Base-by-base conservation (phyloP, 2,329 filamentous ascomycete species). In the Pleomassaria siparia region DNA sequence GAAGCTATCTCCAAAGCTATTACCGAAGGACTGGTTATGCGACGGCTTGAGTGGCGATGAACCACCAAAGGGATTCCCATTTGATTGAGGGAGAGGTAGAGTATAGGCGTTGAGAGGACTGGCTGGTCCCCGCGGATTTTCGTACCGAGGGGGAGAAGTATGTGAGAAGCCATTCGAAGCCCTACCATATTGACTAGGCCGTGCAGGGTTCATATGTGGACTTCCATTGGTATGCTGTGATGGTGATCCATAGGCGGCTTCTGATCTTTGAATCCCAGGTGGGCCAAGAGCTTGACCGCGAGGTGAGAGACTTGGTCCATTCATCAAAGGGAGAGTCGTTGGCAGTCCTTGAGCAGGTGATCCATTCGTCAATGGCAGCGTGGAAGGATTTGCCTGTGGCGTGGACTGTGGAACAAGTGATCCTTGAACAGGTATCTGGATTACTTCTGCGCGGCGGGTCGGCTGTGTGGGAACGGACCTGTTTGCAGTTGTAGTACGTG, bases 251-350 rank as follows among this genome's bases (percentile, higher is more conserved):
- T 67, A 69, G 0, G 64, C 66, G 12, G 64, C 64, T 55, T 70
- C 67, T 39, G 67, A 69, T 24, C 63, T 58, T 15, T 68, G 64
- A n/a, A 69, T 67, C 15, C 72, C 73, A 29, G 72, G 72, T 20
- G 73, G 72, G 21, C 72, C 73, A 36, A 70, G 66, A 46, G 66
- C 63, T 53, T 77, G 74, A 13, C 72, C 73, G 16, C 73, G 71
- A 15, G 75, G 73, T 32, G 73, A 74, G 7, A 76, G 63, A 47
- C 69, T 73, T 4, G 74, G 73, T 4, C 74, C 74, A 53, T 72
- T 71, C 41, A 44, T 71, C 48, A 72, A 59, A 16, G 63, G 60
- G 30, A 63, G 61, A 12, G 51, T 49, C 21, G 57, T 51, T 35
- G 62, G 55, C 32, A 53, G 46, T 11, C 56, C 56, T 18, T 60